A percentile compares a stretch with the other conserved stretches of the same genome.
Evolutionary conservation across 495 filamentous ascomycete species (phyloP).

Genomic region (Bathelium albidoporum): DNA sequence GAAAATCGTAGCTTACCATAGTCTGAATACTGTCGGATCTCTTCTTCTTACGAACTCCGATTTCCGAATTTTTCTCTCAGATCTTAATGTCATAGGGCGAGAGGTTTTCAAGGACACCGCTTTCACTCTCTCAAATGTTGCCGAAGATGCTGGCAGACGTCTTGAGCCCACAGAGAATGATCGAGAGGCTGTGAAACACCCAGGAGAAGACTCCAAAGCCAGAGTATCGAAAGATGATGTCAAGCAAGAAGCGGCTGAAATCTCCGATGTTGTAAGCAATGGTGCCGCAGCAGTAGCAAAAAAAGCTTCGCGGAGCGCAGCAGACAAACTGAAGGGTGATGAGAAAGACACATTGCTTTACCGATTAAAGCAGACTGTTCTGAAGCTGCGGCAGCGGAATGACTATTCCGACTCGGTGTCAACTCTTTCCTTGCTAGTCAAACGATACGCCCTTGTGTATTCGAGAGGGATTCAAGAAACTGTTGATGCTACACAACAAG

Average conservation of each 20-base stretch:
- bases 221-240: slow-evolving; percentile 51
- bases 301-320: slow-evolving; percentile 54
- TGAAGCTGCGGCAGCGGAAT: slow-evolving; percentile 59
- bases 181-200: slow-evolving; percentile 44
- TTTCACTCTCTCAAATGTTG: slow-evolving; percentile 59
- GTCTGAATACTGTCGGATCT: slow-evolving; percentile 70
- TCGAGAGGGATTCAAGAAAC: slow-evolving; percentile 58
- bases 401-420: slow-evolving; percentile 83
- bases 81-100: slow-evolving; percentile 65
- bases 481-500: slow-evolving; percentile 51
- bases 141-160: slow-evolving; percentile 60
- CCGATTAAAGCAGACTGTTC: slow-evolving; percentile 65
- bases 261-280: slow-evolving; percentile 51
- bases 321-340: slow-evolving; percentile 56
- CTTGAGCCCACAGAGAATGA: slow-evolving; percentile 57
- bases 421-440: slow-evolving; percentile 61
- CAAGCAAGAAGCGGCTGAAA: slow-evolving; percentile 48
- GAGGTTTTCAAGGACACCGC: slow-evolving; percentile 85
- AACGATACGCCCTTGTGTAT: slow-evolving; percentile 69
- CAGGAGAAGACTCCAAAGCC: slow-evolving; percentile 44
- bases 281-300: slow-evolving; percentile 55
- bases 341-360: slow-evolving; percentile 63
- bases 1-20: slow-evolving; percentile 56
- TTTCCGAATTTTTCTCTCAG: slow-evolving; percentile 78
- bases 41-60: slow-evolving; percentile 82